Evolutionary conservation across 805 yeast genomes (phyloP), one percentile per base, ranked within the genome.

Genomic region (Yamadazyma tumulicola): DNA sequence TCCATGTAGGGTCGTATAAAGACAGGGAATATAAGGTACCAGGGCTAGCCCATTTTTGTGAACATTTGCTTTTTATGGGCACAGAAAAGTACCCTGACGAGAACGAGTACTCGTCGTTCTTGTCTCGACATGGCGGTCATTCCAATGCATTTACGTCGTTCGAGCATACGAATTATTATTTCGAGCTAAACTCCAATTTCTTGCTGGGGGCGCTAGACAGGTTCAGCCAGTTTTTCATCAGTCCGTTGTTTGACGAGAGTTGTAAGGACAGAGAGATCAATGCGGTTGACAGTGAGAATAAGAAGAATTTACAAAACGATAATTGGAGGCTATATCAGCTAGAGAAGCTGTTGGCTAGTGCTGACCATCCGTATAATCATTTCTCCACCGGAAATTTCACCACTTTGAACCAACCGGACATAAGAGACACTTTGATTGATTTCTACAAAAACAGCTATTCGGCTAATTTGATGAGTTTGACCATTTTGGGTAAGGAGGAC

Each of bases 211-310:
- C 97, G 0, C 64, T 91, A 34, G 97, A 91, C 57, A 70, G 97
- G 48, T 91, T 91, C 58, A 75, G 96, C 4, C 97, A 91, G 56
- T 91, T 91, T 55, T 91, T 91, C 66, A 82, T 89, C 22, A 57
- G 76, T 19, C 98, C 98, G 1, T 64, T 91, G 47, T 91, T 91
- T 51, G 66, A 70, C 43, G 65, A 47, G 46, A 68, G 77, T 43
- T 81, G 96, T 53, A 85, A 87, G 53, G 96, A 88, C 52, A 73
- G 97, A 37, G 98, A 91, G 59, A 84, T 91, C 49, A 77, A 79
- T 43, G 97, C 97, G 1, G 97, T 91, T 7, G 96, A 91, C 59
- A 84, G 95, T 24, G 98, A 91, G 62, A 87, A 91, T 65, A 91
- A 88, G 57, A 91, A 93, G 64, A 91, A 91, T 55, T 66, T 93